A percentile compares a stretch with the other conserved stretches of the same genome.
These are phyloP conservation scores for Pleurotus djamor DNA, from an alignment of 768 basidiomycete genomes.

Conservation along the genomic window DNA sequence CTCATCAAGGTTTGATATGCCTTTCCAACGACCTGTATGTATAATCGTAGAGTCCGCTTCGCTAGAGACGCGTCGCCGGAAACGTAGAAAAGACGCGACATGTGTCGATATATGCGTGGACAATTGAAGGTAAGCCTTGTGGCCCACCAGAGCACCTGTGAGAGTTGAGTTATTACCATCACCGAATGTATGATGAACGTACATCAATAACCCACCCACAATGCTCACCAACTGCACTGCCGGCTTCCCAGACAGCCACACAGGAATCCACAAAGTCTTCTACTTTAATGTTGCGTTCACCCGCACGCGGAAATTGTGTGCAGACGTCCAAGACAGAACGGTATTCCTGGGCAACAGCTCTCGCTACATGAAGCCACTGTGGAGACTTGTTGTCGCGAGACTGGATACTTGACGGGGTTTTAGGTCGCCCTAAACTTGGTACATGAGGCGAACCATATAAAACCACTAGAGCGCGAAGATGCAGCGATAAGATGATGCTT, in stretches of 20 bases:
- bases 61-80: conserved; percentile 62
- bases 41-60: conserved; percentile 74
- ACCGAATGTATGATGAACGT: conserved; percentile 25
- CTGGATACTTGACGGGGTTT: conserved; percentile 9
- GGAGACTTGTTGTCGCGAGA: conserved; percentile 28
- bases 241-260: conserved; percentile 79
- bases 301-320: conserved; percentile 80
- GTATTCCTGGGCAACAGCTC: conserved; percentile 70
- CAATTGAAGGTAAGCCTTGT: conserved; percentile 94
- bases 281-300: conserved; percentile 73
- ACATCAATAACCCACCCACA: conserved; percentile 85
- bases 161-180: neutral
- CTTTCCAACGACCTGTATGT: conserved; percentile 83
- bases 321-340: conserved; percentile 63
- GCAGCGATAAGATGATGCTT: conserved; percentile 63
- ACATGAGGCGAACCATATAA: conserved; percentile 11
- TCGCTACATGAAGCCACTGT: conserved; percentile 64
- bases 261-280: conserved; percentile 83
- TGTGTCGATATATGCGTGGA: conserved; percentile 79
- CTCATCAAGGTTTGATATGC: conserved; percentile 62
- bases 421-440: conserved; percentile 8
- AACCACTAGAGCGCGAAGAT: conserved; percentile 70
- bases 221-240: conserved; percentile 58
- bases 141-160: conserved; percentile 89
- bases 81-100: conserved; percentile 70